Base-by-base conservation (phyloP, 148 eudicot species). In the Rhododendron kiyosumense region DNA sequence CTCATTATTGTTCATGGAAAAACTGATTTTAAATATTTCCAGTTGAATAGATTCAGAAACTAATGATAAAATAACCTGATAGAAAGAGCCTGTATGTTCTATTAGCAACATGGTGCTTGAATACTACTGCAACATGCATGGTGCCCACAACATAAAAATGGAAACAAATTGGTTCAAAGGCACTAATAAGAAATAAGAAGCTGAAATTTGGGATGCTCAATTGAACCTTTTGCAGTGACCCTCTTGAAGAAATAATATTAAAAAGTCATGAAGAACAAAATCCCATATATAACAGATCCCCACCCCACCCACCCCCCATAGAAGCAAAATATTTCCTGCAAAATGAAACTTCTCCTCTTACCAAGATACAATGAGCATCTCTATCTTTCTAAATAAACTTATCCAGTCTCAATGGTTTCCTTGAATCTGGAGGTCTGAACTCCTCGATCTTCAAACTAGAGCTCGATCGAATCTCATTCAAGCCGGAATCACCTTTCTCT, bases 391-490 rank as follows among this genome's bases (percentile, higher is more conserved):
- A 86, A 79, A 95, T 91, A 85, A 95, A 95, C 91, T 94, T 89
- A 78, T 93, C 97, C 85, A 96, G 84, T 86, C 92, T 93, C 92
- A 77, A 87, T 10, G 94, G 84, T 87, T 83, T 93, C 46, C 81
- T 90, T 22, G 92, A 87, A 63, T 91, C 87, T 1, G 92, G 94
- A 73, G 99, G 93, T 84, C 93, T 85, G 84, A 95, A 96, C 48
- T 89, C 89, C 85, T 94, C 94, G 26, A 95, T 51, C 81, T 83
- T 90, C 67, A 92, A 88, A 80, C 87, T 86, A 26, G 93, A 91
- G 81, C 84, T 88, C 7, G 81, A 85, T 10, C 88, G 90, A 15
- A 94, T 89, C 85, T 96, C 94, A 20, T 87, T 91, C 83, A 93
- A 14, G 43, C 84, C 87, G 5, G 92, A 85, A 51, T 93, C 93